A percentile compares a stretch with the other conserved stretches of the same genome.
These are phyloP conservation scores for Epichloe coenophiala DNA, from an alignment of 2,329 filamentous ascomycete genomes.

Conservation along the genomic window DNA sequence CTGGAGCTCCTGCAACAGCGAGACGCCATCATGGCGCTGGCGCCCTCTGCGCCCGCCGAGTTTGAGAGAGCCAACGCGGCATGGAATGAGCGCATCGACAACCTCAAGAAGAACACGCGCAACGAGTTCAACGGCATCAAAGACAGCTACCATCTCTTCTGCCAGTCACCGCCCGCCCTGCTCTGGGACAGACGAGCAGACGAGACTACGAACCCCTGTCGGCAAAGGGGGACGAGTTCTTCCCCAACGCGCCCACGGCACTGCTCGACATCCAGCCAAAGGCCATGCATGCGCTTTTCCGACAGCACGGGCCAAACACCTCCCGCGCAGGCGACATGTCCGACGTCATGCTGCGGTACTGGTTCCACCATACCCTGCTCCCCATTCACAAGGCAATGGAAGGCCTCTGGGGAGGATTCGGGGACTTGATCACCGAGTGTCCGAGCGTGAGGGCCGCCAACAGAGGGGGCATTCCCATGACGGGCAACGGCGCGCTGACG, in stretches of 20 bases:
- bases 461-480: slow-evolving; percentile 30
- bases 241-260: slow-evolving; percentile 40
- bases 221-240: slow-evolving; percentile 48
- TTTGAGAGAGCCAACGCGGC: slow-evolving; percentile 17
- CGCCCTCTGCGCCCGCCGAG: slow-evolving; percentile 8
- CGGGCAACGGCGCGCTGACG: slow-evolving; percentile 26
- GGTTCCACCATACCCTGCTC: slow-evolving; percentile 31
- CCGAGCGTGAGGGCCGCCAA: slow-evolving; percentile 33
- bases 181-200: slow-evolving; percentile 48
- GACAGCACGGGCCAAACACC: slow-evolving; percentile 26
- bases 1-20: slow-evolving; percentile 21
- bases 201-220: slow-evolving; percentile 57
- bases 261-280: slow-evolving; percentile 58
- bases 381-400: slow-evolving; percentile 33
- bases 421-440: slow-evolving; percentile 35
- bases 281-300: slow-evolving; percentile 33
- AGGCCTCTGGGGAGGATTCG: slow-evolving; percentile 44
- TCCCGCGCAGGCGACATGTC: slow-evolving; percentile 35
- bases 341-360: slow-evolving; percentile 30
- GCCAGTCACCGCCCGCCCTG: slow-evolving; percentile 37
- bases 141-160: slow-evolving; percentile 41
- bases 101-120: slow-evolving; percentile 18
- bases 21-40: slow-evolving; percentile 14
- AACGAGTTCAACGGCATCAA: slow-evolving; percentile 26
- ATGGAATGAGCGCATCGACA: slow-evolving; percentile 22